Evolutionary conservation across 352 stramenopile species (phyloP).

Genomic region (Globisporangium splendens): DNA sequence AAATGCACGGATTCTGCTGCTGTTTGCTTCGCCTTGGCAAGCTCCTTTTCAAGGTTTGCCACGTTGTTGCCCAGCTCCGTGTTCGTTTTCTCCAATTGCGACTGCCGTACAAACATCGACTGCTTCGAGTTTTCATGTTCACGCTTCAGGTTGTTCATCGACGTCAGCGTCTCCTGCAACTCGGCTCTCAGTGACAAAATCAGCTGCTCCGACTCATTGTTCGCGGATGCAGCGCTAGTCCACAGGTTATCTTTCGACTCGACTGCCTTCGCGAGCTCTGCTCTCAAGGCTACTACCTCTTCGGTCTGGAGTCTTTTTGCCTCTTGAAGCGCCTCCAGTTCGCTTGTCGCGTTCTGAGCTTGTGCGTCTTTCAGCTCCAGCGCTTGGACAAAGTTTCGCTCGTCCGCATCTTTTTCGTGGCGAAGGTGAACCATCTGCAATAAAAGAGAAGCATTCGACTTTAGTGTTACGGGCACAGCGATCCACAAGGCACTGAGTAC

Average conservation of each 20-base stretch:
- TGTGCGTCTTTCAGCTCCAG: constrained; percentile 74
- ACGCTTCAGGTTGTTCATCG: constrained; percentile 55
- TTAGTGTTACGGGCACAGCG: not conserved
- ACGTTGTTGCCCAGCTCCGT: constrained; percentile 65
- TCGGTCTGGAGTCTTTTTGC: constrained; percentile 26
- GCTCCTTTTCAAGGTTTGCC: constrained; percentile 55
- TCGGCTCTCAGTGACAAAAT: constrained; percentile 57
- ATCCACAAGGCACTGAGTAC: not conserved
- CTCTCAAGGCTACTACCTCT: constrained; percentile 41
- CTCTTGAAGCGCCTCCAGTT: constrained; percentile 40
- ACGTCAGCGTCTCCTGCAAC: constrained; percentile 59
- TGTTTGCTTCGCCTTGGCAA: constrained; percentile 40
- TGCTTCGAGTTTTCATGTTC: constrained; percentile 62
- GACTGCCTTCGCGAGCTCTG: constrained; percentile 40
- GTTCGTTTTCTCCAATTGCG: constrained; percentile 73
- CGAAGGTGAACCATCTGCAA: constrained; percentile 37
- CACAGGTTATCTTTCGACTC: constrained; percentile 70
- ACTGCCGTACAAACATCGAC: constrained; percentile 70
- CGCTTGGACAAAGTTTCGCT: constrained; percentile 70
- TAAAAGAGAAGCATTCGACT: not conserved
- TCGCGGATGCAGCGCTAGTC: constrained; percentile 61
- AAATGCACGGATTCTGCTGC: not conserved
- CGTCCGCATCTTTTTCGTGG: constrained; percentile 61
- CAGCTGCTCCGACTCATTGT: constrained; percentile 63
- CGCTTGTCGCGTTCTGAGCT: constrained; percentile 34